These are phyloP conservation scores for Cucurbita maxima DNA, from an alignment of 306 rosid species.

Conservation along the genomic window DNA sequence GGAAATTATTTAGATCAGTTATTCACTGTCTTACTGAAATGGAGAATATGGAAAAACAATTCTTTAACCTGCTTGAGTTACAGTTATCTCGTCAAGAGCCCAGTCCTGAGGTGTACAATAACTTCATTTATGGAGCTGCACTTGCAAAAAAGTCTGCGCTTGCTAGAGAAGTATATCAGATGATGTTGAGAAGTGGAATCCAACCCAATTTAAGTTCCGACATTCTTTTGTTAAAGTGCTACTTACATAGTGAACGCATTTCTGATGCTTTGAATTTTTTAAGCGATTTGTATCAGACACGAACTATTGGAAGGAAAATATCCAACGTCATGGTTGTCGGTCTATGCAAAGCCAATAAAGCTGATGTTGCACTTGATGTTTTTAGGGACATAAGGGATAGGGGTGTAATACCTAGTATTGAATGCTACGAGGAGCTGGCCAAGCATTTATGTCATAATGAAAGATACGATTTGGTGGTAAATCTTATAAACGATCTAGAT, in stretches of 20 bases:
- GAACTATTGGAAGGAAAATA: constrained; percentile 18
- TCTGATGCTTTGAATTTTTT: constrained; percentile 54
- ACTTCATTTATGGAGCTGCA: constrained; percentile 42
- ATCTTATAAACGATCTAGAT: constrained; percentile 37
- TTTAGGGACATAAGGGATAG: constrained; percentile 27
- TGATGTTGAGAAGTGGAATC: constrained; percentile 41
- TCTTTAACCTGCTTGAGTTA: constrained; percentile 36
- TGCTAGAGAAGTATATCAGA: constrained; percentile 42
- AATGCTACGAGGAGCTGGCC: constrained; percentile 49
- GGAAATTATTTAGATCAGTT: constrained; percentile 24
- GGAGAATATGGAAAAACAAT: constrained; percentile 32
- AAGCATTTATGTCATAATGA: constrained; percentile 21
- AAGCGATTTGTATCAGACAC: constrained; percentile 16
- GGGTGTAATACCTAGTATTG: constrained; percentile 32
- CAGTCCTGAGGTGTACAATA: constrained; percentile 15
- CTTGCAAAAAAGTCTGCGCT: constrained; percentile 37
- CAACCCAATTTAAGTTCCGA: constrained; percentile 23
- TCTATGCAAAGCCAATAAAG: constrained; percentile 35
- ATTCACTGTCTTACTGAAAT: constrained; percentile 27
- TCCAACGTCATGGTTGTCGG: constrained; percentile 27
- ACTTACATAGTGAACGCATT: constrained; percentile 28
- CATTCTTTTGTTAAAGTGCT: constrained; percentile 32
- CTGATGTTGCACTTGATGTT: constrained; percentile 26
- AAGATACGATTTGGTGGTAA: constrained; percentile 32
- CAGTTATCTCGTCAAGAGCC: constrained; percentile 26